phyloP scores from a whole-genome alignment of 1,284 basidiomycete species.

The Heterobasidion irregulare region DNA sequence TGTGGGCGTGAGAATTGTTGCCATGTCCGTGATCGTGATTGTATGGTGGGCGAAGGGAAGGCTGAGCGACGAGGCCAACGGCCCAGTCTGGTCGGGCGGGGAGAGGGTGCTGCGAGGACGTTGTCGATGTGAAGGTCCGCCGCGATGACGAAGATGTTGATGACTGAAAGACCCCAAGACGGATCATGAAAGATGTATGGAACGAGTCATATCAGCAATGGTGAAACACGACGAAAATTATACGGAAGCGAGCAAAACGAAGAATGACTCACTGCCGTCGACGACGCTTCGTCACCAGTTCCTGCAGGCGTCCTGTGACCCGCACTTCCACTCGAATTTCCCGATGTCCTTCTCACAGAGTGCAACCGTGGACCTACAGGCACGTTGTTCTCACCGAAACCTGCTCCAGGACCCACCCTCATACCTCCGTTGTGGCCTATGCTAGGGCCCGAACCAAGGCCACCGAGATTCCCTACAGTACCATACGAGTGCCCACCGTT shows the following conservation, averaged over 20 bases:
- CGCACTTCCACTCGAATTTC: constrained; percentile 39
- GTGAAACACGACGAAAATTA: constrained; percentile 6
- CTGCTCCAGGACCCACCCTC: constrained; percentile 11
- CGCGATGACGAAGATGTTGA: constrained; percentile 72
- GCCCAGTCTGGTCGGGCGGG: constrained; percentile 80
- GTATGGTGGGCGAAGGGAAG: constrained; percentile 37
- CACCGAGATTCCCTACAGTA: constrained; percentile 5
- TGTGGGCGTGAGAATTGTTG: constrained; percentile 17
- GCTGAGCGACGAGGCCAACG: constrained; percentile 67
- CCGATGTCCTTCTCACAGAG: constrained; percentile 35
- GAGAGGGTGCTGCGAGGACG: constrained; percentile 64
- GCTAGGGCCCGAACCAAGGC: not conserved
- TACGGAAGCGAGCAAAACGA: constrained; percentile 9
- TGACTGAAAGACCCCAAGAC: constrained; percentile 46
- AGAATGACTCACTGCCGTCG: constrained; percentile 53
- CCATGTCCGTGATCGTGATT: constrained; percentile 36
- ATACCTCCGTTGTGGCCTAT: constrained; percentile 13
- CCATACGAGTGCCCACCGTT: constrained; percentile 19
- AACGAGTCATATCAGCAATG: not conserved
- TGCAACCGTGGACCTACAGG: constrained; percentile 58
- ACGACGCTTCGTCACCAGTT: constrained; percentile 57
- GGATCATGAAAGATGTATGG: not conserved
- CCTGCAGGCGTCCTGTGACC: constrained; percentile 47
- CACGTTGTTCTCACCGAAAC: constrained; percentile 26
- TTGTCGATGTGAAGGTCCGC: constrained; percentile 60